Evolutionary conservation across 2,329 filamentous ascomycete species (phyloP), one percentile per base, ranked within the genome.

Genomic region (Tolypocladium cylindrosporum): DNA sequence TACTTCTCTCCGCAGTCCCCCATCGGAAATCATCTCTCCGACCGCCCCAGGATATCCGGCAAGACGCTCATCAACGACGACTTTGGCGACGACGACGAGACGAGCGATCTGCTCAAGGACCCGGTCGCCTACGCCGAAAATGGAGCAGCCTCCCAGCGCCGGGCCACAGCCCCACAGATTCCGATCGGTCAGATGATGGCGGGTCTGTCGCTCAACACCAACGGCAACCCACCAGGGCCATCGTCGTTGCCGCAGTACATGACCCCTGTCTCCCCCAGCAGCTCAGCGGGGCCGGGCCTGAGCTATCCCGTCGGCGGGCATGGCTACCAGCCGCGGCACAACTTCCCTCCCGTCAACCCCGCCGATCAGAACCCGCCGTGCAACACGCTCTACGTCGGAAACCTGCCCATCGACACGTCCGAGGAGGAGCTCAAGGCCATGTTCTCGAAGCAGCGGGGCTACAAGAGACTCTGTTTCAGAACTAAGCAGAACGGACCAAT

Each of bases 351-450:
- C 0, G 89, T 90, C 60, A 97, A 97, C 64, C 93, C 92, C 0
- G 92, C 93, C 14, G 93, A 99, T 68, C 90, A 97, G 72, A 97
- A 97, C 66, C 93, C 93, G 1, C 94, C 94, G 0, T 97, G 94
- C 80, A 97, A 99, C 69, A 99, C 94, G 0, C 80, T 99, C 8
- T 97, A 99, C 68, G 93, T 99, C 24, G 93, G 94, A n/a, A 97
- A 99, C 67, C 77, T 99, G 50, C 94, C 93, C 0, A 84, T 92
- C 58, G 90, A 96, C 69, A 95, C 92, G 0, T 93, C 90, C 0
- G 94, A 99, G 68, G 93, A 97, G 68, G 94, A 97, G 71, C 82
- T 99, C 58, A 97, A 97, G 74, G 85, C 88, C 27, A 82, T 97
- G 68, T 99, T 99, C 69, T 91, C 88, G 34, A 93, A 92, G 73